Percentiles rank a stretch among this genome's conserved stretches.
Conservation (phyloP, 169 alveolate species). For the Cyclospora cayetanensis region DNA sequence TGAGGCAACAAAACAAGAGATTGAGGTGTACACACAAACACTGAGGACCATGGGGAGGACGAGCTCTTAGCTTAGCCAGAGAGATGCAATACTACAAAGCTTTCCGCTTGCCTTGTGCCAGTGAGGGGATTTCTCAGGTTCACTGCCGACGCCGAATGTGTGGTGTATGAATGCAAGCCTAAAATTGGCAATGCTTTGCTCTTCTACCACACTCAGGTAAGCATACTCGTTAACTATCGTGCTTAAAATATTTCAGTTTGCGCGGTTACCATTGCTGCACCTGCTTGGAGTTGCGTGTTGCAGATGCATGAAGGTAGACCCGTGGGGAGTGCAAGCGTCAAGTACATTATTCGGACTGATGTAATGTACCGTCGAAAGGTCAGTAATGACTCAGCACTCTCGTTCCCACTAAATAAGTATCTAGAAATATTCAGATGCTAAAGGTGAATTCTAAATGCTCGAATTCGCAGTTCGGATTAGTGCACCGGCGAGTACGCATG, state of each 20-base stretch:
- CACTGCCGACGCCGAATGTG: conserved; percentile 50
- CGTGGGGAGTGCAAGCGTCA: conserved; percentile 67
- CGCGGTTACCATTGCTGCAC: neutral
- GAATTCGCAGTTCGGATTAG: too few relatives aligned
- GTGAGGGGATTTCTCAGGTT: too few relatives aligned
- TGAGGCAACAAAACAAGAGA: neutral
- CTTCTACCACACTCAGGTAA: conserved; percentile 70
- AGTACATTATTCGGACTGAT: conserved; percentile 79
- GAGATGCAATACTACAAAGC: too few relatives aligned
- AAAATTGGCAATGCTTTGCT: conserved; percentile 44
- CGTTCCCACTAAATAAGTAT: too few relatives aligned
- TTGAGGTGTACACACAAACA: too few relatives aligned
- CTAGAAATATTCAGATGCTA: too few relatives aligned
- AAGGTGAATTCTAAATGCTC: too few relatives aligned
- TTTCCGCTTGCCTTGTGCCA: too few relatives aligned
- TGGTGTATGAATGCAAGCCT: conserved; percentile 39
- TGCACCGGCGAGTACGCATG: neutral
- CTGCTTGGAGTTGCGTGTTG: neutral
- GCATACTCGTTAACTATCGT: neutral
- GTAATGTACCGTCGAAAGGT: conserved; percentile 75
- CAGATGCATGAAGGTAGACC: conserved; percentile 82
- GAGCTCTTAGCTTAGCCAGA: too few relatives aligned
- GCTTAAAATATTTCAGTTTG: neutral
- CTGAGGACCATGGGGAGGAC: too few relatives aligned
- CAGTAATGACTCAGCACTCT: too few relatives aligned